These are phyloP conservation scores for Globisporangium abappressorium DNA, from an alignment of 352 stramenopile species.

Conservation along the genomic window DNA sequence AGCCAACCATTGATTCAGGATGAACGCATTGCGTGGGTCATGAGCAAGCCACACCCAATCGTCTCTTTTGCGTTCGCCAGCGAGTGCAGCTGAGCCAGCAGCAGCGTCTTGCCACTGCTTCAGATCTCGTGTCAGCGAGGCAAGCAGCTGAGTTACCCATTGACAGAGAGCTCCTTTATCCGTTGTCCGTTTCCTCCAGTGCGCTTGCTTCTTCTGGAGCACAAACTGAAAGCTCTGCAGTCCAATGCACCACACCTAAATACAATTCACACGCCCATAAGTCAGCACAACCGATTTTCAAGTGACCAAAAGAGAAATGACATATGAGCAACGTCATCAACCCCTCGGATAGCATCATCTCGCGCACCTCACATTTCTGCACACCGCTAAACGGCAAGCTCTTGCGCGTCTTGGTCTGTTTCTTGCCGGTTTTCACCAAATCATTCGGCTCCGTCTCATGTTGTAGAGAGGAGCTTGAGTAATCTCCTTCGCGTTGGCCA, in stretches of 20 bases:
- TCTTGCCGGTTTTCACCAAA: conserved; percentile 3
- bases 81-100: conserved; percentile 7
- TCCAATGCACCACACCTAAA: conserved; percentile 43
- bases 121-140: background rate
- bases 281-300: background rate
- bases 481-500: background rate
- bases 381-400: conserved; percentile 1
- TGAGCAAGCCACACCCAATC: conserved; percentile 25
- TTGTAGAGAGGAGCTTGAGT: background rate
- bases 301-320: background rate
- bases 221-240: conserved; percentile 37
- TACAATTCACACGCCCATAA: background rate
- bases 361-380: conserved; percentile 10
- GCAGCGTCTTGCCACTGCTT: conserved; percentile 24
- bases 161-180: background rate
- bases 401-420: conserved; percentile 8
- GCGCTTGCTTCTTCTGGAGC: conserved; percentile 20
- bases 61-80: conserved; percentile 17
- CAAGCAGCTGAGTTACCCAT: conserved; percentile 9
- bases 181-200: conserved; percentile 13
- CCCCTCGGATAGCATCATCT: background rate
- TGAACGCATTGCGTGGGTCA: conserved; percentile 27
- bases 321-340: background rate
- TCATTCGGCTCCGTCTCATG: conserved; percentile 1
- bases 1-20: conserved; percentile 26